Conservation (phyloP, 2,329 filamentous ascomycete species). For the Calycina marina region DNA sequence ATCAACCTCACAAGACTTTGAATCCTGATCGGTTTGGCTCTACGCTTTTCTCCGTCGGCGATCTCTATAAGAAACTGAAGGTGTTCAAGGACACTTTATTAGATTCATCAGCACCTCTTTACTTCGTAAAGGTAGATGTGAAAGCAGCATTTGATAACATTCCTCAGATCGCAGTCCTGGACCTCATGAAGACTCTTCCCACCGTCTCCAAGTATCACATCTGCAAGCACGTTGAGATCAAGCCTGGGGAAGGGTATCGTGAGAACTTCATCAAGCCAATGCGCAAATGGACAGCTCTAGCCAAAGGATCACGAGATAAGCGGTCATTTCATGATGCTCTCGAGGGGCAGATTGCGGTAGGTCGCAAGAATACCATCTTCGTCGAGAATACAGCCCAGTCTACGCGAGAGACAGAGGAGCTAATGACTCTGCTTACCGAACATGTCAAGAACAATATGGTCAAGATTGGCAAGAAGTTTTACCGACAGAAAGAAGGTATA, state of each 20-base stretch:
- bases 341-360: constrained; percentile 18
- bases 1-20: constrained; percentile 17
- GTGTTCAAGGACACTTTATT: constrained; percentile 44
- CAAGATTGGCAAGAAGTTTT: constrained; percentile 77
- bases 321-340: constrained; percentile 19
- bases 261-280: constrained; percentile 14
- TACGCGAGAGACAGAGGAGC: constrained; percentile 37
- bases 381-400: constrained; percentile 52
- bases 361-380: constrained; percentile 53
- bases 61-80: constrained; percentile 63
- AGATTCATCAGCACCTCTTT: constrained; percentile 35
- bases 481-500: constrained; percentile 77
- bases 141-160: constrained; percentile 91
- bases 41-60: constrained; percentile 65
- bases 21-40: constrained; percentile 55
- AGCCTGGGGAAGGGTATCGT: constrained; percentile 25
- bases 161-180: constrained; percentile 60
- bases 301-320: constrained; percentile 16
- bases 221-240: constrained; percentile 60
- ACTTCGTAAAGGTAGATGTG: constrained; percentile 88
- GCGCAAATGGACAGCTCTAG: constrained; percentile 19
- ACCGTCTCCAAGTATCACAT: constrained; percentile 51
- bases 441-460: constrained; percentile 80
- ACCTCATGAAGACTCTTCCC: constrained; percentile 45
- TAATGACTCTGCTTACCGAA: constrained; percentile 58